Evolutionary conservation across 2,329 filamentous ascomycete genomes (phyloP), one percentile per base, ranked within the genome.

Genomic region (Colletotrichum sp.): DNA sequence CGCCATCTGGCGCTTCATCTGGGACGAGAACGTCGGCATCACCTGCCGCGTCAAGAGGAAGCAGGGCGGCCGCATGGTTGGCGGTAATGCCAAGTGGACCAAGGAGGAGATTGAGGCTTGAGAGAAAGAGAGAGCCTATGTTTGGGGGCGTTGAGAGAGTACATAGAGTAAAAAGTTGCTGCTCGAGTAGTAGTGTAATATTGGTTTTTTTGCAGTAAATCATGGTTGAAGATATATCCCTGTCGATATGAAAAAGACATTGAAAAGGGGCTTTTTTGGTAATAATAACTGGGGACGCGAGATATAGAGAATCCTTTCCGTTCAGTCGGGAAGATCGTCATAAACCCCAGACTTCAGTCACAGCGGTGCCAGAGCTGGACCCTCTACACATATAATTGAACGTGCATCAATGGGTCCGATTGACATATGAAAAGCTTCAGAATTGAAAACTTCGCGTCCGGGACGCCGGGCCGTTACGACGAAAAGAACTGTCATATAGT

Each of bases 1-100:
- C 83, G 96, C 98, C 68, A 94, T 99, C 80, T 99, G 95, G 95
- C 95, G 96, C 75, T 99, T 99, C 86, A 95, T 99, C 79, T 92
- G 93, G 87, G 97, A 99, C 84, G 93, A 95, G 81, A 93, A 95
- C 80, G 95, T 99, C 62, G 96, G 96, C 30, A 91, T 98, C 83
- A 96, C 92, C 87, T 98, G 96, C 86, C 92, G 97, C 72, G 96
- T 99, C 49, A 99, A 99, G 92, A 90, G 97, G 79, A 94, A 94
- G 83, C 91, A 96, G 80, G 96, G 96, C 10, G 92, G 92, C 0
- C 85, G 92, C 30, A 82, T 91, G 15, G 92, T 93, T 10, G 91
- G 92, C 12, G 88, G 86, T 3, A 85, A 83, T 18, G 78, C 81
- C 26, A 83, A 84, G 13, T 95, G 94, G 94, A 94, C 91, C 78